Percentiles rank a stretch among this genome's conserved stretches.
Evolutionary conservation across 2,329 filamentous ascomycete genomes (phyloP).

Genomic region (Fusarium sambucinum): DNA sequence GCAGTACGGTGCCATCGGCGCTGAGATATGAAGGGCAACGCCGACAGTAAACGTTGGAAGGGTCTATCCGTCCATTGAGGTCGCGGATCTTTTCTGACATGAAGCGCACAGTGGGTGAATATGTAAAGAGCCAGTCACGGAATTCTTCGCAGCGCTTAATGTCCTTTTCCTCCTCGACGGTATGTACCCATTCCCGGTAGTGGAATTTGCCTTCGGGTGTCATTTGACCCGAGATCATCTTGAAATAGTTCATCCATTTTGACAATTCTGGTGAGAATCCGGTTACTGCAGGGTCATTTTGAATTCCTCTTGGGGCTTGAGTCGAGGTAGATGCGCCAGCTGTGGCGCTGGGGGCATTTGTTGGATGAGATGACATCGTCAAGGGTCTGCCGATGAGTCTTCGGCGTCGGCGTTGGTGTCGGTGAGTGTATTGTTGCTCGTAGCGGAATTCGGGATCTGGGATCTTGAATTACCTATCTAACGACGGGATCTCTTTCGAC

Average conservation of each 20-base stretch:
- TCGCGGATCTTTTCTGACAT: slow-evolving; percentile 83
- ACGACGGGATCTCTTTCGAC: slow-evolving; percentile 25
- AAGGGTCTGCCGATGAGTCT: neutral
- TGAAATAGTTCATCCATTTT: slow-evolving; percentile 89
- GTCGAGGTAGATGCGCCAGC: slow-evolving; percentile 32
- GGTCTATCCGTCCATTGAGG: slow-evolving; percentile 81
- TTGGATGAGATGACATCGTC: slow-evolving; percentile 41
- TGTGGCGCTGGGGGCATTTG: slow-evolving; percentile 29
- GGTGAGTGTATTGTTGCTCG: slow-evolving; percentile 11
- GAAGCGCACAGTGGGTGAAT: slow-evolving; percentile 89
- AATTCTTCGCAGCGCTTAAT: slow-evolving; percentile 84
- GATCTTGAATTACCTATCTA: slow-evolving; percentile 8
- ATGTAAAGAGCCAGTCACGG: slow-evolving; percentile 84
- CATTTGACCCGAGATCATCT: slow-evolving; percentile 80
- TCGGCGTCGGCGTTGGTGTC: neutral
- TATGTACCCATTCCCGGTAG: slow-evolving; percentile 83
- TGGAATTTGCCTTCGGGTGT: slow-evolving; percentile 75
- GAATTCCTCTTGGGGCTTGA: slow-evolving; percentile 53
- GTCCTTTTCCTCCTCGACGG: slow-evolving; percentile 80
- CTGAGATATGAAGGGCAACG: slow-evolving; percentile 75
- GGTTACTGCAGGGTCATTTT: slow-evolving; percentile 71
- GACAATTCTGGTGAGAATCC: slow-evolving; percentile 71
- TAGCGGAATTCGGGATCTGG: slow-evolving; percentile 13
- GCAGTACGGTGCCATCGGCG: slow-evolving; percentile 70
- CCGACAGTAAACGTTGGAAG: slow-evolving; percentile 82